Conservation (phyloP, 1,284 basidiomycete genomes). For the Irpex rosettiformis region DNA sequence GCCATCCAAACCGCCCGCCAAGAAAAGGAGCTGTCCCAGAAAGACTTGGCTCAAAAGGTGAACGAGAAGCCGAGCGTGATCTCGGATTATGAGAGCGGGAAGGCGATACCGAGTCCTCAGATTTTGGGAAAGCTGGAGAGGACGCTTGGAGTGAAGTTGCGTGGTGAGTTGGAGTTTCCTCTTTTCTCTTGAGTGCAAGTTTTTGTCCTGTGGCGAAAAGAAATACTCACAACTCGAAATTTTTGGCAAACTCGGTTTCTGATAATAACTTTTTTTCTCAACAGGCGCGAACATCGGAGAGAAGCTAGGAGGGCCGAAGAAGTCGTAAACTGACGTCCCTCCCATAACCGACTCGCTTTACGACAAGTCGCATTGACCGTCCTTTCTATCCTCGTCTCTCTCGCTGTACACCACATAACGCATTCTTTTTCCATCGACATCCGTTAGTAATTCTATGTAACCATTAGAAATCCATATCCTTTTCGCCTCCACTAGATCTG, state of each 20-base stretch:
- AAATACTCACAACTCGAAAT: too few relatives aligned
- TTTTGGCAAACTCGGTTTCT: too few relatives aligned
- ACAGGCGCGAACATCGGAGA: constrained; percentile 77
- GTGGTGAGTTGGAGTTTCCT: constrained; percentile 51
- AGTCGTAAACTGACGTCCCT: constrained; percentile 46
- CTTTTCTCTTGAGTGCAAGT: not conserved
- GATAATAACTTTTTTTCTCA: too few relatives aligned
- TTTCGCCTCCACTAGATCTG: too few relatives aligned
- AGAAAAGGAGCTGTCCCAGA: constrained; percentile 81
- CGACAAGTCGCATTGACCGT: not conserved
- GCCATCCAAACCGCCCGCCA: constrained; percentile 84
- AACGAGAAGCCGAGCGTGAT: constrained; percentile 89
- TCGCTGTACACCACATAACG: too few relatives aligned
- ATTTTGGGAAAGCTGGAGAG: constrained; percentile 93
- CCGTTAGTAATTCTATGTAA: too few relatives aligned
- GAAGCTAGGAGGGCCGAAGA: constrained; percentile 75
- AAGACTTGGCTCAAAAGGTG: constrained; percentile 91
- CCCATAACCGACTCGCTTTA: constrained; percentile 17
- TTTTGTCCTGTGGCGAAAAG: constrained; percentile 13
- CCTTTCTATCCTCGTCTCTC: not conserved
- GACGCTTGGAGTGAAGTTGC: constrained; percentile 85
- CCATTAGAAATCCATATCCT: too few relatives aligned
- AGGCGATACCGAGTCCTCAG: constrained; percentile 88
- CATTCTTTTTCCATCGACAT: too few relatives aligned
- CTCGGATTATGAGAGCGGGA: constrained; percentile 88